These are phyloP conservation scores for Candolleomyces eurysporus DNA, from an alignment of 768 basidiomycete species.

Conservation along the genomic window DNA sequence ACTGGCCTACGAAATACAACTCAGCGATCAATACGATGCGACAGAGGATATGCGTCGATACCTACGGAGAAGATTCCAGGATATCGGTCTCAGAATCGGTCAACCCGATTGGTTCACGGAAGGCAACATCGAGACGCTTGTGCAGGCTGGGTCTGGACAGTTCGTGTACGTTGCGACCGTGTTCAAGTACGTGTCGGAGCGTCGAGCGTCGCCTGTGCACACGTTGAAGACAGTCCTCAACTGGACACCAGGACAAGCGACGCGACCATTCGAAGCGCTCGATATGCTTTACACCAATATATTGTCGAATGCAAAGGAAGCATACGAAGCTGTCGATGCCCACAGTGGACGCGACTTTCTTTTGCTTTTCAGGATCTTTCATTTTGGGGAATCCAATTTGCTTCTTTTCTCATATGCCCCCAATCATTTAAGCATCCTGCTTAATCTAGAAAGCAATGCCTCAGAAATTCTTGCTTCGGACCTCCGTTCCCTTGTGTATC, in stretches of 20 bases:
- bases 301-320: not conserved
- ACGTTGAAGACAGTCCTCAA: not conserved
- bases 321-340: not conserved
- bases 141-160: not conserved
- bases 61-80: not conserved
- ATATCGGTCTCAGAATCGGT: not conserved
- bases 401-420: too few relatives aligned
- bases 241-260: not conserved
- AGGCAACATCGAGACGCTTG: not conserved
- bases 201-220: not conserved
- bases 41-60: not conserved
- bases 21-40: not conserved
- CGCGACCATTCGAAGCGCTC: not conserved
- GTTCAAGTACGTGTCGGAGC: not conserved
- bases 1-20: not conserved
- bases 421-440: too few relatives aligned
- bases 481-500: not conserved
- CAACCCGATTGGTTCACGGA: not conserved
- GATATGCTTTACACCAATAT: not conserved
- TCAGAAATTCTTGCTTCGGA: not conserved
- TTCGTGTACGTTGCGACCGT: constrained; percentile 7
- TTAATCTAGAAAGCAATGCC: too few relatives aligned
- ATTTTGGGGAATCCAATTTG: too few relatives aligned
- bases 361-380: too few relatives aligned
- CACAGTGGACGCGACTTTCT: not conserved